phyloP scores from a whole-genome alignment of 495 filamentous ascomycete species.

The Podospora anserina region DNA sequence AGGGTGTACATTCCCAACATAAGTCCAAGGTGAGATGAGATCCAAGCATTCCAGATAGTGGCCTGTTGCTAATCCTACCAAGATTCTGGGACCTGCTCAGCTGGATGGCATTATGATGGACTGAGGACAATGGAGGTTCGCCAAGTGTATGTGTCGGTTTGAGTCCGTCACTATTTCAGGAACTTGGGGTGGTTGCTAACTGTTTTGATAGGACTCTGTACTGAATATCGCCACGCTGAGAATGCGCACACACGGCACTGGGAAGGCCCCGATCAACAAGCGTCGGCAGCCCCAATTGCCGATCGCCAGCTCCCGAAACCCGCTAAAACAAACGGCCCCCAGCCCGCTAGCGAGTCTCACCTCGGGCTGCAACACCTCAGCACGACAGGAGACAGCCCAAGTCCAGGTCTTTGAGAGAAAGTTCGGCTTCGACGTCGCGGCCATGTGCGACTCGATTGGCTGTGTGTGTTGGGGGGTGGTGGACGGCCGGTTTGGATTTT shows the following conservation, averaged over 20 bases:
- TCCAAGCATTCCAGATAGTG: no score
- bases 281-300: neutral
- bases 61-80: no score
- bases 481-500: slow-evolving; percentile 22
- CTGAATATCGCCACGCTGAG: neutral
- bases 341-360: neutral
- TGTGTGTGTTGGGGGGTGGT: slow-evolving; percentile 10
- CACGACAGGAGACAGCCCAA: neutral
- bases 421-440: neutral
- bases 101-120: neutral
- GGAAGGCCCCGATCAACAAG: neutral
- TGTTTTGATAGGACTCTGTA: neutral
- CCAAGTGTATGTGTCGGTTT: neutral
- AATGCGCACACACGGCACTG: neutral
- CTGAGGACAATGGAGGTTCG: neutral
- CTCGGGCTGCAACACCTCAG: neutral
- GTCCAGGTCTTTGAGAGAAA: neutral
- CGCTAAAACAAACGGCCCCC: slow-evolving; percentile 1
- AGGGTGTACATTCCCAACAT: neutral
- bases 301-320: neutral
- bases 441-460: slow-evolving; percentile 22
- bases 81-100: no score
- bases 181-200: neutral
- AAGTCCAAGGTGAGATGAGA: no score
- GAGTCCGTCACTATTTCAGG: neutral